These are phyloP conservation scores for Alternaria triticimaculans DNA, from an alignment of 2,329 filamentous ascomycete genomes.

Conservation along the genomic window DNA sequence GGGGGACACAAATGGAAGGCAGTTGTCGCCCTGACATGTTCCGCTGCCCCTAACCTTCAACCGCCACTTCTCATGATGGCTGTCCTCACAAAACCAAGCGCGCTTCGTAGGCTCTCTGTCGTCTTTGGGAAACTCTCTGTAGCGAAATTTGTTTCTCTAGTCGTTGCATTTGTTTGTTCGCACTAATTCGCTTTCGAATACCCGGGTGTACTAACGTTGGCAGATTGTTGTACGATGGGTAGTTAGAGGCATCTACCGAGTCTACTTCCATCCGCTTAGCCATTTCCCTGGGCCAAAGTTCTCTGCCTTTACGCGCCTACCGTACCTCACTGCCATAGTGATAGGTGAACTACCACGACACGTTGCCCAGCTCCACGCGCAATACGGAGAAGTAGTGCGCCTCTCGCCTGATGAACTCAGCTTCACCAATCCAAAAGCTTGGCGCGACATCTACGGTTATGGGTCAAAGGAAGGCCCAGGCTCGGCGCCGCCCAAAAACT, in stretches of 20 bases:
- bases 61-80: background rate
- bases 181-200: background rate
- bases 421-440: constrained; percentile 19
- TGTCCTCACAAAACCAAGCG: background rate
- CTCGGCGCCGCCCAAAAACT: background rate
- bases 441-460: constrained; percentile 29
- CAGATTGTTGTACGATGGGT: constrained; percentile 7
- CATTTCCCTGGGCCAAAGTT: constrained; percentile 51
- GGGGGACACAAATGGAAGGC: background rate
- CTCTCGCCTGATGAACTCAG: constrained; percentile 25
- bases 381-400: constrained; percentile 40
- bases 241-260: constrained; percentile 38
- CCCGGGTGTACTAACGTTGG: background rate
- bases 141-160: background rate
- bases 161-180: background rate
- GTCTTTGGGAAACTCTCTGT: background rate
- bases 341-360: background rate
- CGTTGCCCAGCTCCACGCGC: constrained; percentile 9
- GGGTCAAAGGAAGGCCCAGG: constrained; percentile 12
- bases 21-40: background rate
- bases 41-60: background rate
- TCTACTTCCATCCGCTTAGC: constrained; percentile 52
- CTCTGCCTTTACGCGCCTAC: constrained; percentile 25
- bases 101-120: background rate
- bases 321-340: background rate